Percentiles rank a stretch among this genome's conserved stretches.
These are phyloP conservation scores for Clarkia xantiana DNA, from an alignment of 345 rosid species.

Conservation along the genomic window DNA sequence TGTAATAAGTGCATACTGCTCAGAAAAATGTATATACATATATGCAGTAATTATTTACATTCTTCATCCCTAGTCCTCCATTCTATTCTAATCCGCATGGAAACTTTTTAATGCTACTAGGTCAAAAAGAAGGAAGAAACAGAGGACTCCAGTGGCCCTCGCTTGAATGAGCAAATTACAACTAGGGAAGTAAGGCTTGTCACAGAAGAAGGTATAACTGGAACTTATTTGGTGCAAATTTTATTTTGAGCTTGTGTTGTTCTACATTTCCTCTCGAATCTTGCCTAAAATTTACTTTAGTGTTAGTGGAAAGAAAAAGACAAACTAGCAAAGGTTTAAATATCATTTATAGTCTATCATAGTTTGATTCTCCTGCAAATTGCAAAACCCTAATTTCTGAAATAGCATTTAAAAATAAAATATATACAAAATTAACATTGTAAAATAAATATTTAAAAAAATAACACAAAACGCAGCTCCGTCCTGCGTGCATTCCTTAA, in stretches of 20 bases:
- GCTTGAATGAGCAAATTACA: constrained; percentile 33
- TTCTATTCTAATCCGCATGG: not conserved
- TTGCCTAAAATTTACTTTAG: not conserved
- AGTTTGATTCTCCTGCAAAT: no score
- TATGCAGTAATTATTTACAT: not conserved
- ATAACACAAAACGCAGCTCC: no score
- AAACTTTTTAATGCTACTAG: constrained; percentile 16
- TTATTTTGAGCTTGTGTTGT: not conserved
- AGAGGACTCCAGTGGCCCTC: constrained; percentile 10
- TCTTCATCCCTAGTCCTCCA: not conserved
- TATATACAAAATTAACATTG: no score
- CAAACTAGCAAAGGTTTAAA: no score
- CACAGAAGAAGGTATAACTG: constrained; percentile 28
- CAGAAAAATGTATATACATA: no score
- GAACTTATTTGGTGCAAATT: not conserved
- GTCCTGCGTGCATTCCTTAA: no score
- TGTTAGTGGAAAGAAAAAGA: no score
- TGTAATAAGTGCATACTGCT: no score
- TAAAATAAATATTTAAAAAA: no score
- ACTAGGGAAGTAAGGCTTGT: constrained; percentile 36
- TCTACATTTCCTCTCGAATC: not conserved
- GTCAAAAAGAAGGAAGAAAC: constrained; percentile 26
- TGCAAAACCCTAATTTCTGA: no score
- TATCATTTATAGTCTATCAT: no score
- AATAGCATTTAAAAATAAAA: no score